A percentile compares a stretch with the other conserved stretches of the same genome.
Evolutionary conservation across 768 basidiomycete genomes (phyloP).

Genomic region (Mycena polygramma): DNA sequence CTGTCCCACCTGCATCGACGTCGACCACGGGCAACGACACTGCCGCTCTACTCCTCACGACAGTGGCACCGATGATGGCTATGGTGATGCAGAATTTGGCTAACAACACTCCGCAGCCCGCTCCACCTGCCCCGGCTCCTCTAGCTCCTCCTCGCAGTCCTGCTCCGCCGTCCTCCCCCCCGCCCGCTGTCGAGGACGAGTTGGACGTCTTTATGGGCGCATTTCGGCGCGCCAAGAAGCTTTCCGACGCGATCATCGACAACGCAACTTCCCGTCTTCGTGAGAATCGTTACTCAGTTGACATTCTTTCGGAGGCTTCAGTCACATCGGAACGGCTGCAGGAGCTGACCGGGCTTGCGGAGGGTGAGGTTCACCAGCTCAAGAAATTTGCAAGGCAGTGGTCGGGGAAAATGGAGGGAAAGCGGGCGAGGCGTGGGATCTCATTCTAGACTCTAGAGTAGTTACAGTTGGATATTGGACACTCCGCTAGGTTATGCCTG

Average conservation of each 20-base stretch:
- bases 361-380: constrained; percentile 17
- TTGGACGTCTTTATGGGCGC: constrained; percentile 18
- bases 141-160: constrained; percentile 3
- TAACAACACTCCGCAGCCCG: neutral
- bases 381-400: constrained; percentile 18
- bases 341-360: constrained; percentile 7
- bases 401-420: constrained; percentile 8
- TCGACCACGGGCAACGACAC: neutral
- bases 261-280: constrained; percentile 3
- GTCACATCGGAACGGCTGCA: neutral
- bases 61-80: constrained; percentile 13
- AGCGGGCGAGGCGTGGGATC: constrained; percentile 8
- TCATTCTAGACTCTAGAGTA: neutral
- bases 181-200: constrained; percentile 13
- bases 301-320: constrained; percentile 3
- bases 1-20: neutral
- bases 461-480: neutral
- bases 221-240: constrained; percentile 5
- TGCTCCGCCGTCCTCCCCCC: neutral
- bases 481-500: neutral
- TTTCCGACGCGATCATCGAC: neutral
- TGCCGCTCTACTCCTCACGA: constrained; percentile 11
- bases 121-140: neutral
- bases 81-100: constrained; percentile 24
- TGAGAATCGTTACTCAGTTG: neutral